Evolutionary conservation across 2,329 filamentous ascomycete species (phyloP), one percentile per base, ranked within the genome.

Genomic region (Fusarium sublunatum): DNA sequence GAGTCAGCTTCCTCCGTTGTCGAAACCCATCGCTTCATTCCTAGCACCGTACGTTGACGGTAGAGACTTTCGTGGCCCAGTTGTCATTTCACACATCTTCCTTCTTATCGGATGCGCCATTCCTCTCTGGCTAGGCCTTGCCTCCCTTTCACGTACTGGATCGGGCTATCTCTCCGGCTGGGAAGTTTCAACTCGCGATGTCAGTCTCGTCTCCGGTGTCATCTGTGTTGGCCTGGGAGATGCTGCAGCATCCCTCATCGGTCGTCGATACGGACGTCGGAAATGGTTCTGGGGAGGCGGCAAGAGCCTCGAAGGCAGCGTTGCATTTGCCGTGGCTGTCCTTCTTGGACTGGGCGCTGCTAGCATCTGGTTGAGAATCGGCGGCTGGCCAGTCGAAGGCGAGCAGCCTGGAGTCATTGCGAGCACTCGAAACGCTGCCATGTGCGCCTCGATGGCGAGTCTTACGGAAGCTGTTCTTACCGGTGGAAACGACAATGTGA

Each of bases 211-310:
- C 5, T 88, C 92, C 5, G 95, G 95, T 15, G 91, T 99, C 3
- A 84, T 98, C 26, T 98, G 95, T 74, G 95, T 99, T 3, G 95
- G 95, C 1, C 88, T 99, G 76, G 95, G 95, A 35, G 95, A 99
- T 72, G 93, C 95, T 0, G 95, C 94, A 0, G 95, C 95, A 1
- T 96, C 91, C 12, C 83, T 99, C 2, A 89, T 98, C 48, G 95
- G 95, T 1, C 85, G 95, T 31, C 87, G 94, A 15, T 97, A 89
- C 74, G 95, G 95, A 4, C 88, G 88, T 26, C 84, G 86, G 31
- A 98, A 97, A 80, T 99, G 95, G 95, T 84, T 93, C 24, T 99
- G 95, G 95, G 91, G 92, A 12, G 95, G 95, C 5, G 94, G 93
- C 12, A 99, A 99, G 82, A 97, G 92, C 63, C 82, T 99, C 2